These are phyloP conservation scores for Astrothelium subdiscretum DNA, from an alignment of 495 filamentous ascomycete genomes.

Conservation along the genomic window DNA sequence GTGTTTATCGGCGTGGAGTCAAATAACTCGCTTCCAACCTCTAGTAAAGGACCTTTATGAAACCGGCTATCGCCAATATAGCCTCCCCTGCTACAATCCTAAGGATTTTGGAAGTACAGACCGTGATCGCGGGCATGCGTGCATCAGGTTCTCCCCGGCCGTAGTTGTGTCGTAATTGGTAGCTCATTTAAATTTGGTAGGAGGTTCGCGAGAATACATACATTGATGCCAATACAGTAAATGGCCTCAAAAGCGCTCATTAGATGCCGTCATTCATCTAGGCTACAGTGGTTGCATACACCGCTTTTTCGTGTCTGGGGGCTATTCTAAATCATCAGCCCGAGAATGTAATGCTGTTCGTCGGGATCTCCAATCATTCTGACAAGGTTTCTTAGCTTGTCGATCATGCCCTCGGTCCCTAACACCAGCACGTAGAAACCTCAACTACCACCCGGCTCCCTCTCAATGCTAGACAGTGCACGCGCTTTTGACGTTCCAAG, in stretches of 20 bases:
- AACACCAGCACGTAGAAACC: too few relatives aligned
- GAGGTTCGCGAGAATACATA: background rate
- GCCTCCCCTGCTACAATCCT: background rate
- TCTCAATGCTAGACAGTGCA: too few relatives aligned
- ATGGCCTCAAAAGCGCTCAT: background rate
- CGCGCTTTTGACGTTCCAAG: too few relatives aligned
- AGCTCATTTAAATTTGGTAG: background rate
- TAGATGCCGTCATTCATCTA: background rate
- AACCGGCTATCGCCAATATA: background rate
- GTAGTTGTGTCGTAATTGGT: background rate
- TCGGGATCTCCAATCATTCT: background rate
- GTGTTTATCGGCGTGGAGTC: background rate
- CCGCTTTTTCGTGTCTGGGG: background rate
- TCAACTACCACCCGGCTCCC: too few relatives aligned
- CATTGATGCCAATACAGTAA: background rate
- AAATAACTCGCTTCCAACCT: background rate
- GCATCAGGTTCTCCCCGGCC: background rate
- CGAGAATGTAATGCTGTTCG: background rate
- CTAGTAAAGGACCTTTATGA: background rate
- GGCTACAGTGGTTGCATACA: background rate
- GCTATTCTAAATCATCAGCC: background rate
- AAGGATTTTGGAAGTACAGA: background rate
- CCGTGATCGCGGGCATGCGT: background rate
- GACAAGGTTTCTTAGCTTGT: too few relatives aligned
- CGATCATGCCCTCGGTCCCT: too few relatives aligned